These are phyloP conservation scores for Tetrahymena elliotti DNA, from an alignment of 73 alveolate species.

Conservation along the genomic window DNA sequence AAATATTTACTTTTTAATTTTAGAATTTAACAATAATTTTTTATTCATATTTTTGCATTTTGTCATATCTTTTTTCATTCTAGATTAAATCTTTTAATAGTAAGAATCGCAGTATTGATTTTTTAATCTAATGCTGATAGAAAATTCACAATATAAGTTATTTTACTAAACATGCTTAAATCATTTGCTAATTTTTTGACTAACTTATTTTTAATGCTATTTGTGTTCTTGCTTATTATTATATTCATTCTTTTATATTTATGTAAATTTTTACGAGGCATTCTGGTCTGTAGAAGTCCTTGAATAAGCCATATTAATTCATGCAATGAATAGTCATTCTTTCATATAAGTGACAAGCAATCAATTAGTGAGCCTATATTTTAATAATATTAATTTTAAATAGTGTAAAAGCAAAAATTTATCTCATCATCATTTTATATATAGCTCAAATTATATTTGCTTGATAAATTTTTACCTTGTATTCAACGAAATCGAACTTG, in stretches of 20 bases:
- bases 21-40: not conserved
- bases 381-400: not conserved
- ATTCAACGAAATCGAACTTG: conserved; percentile 42
- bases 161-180: not conserved
- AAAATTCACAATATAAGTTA: not conserved
- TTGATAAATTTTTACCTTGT: conserved; percentile 11
- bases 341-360: conserved; percentile 40
- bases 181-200: not conserved
- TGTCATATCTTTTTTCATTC: not conserved
- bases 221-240: not conserved
- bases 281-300: conserved; percentile 36
- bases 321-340: conserved; percentile 44
- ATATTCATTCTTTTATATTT: not conserved
- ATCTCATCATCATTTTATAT: not conserved
- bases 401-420: not conserved
- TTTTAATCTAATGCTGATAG: not conserved
- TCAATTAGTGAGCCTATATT: conserved; percentile 22
- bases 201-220: not conserved
- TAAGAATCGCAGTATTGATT: not conserved
- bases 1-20: no score
- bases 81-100: not conserved
- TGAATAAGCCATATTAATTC: conserved; percentile 38
- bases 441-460: not conserved
- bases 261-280: conserved; percentile 1
- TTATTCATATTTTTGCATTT: not conserved